Evolutionary conservation across 108 stramenopile genomes (phyloP).

Genomic region (Poteriospumella lacustris): DNA sequence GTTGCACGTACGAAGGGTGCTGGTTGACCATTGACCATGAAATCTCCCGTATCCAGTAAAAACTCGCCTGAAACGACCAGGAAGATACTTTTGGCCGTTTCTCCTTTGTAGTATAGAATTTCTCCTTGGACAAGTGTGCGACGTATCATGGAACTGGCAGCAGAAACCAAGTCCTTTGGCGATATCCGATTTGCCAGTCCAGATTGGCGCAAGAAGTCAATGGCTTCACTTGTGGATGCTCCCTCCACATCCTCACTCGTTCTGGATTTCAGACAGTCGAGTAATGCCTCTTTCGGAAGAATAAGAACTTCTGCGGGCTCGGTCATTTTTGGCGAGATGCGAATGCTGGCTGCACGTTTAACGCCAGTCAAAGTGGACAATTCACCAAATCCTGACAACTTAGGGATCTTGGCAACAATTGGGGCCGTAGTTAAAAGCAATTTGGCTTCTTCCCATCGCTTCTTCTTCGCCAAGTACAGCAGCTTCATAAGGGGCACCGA

Average conservation of each 20-base stretch:
- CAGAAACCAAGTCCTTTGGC: conserved; percentile 1
- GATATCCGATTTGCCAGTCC: conserved; percentile 15
- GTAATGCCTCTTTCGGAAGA: conserved; percentile 10
- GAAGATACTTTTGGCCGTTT: background rate
- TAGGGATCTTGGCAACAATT: conserved; percentile 14
- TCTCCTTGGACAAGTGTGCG: background rate
- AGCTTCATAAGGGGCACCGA: conserved; percentile 1
- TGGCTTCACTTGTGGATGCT: background rate
- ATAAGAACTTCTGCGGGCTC: background rate
- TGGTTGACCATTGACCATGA: background rate
- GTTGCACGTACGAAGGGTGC: background rate
- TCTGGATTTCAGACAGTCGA: conserved; percentile 15
- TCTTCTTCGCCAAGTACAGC: background rate
- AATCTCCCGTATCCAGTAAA: conserved; percentile 17
- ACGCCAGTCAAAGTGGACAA: conserved; percentile 20
- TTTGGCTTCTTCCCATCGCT: conserved; percentile 1
- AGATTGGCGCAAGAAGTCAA: conserved; percentile 27
- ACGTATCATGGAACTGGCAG: background rate
- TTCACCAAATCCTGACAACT: conserved; percentile 26
- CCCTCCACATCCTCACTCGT: background rate
- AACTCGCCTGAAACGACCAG: conserved; percentile 24
- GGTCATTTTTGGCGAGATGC: background rate
- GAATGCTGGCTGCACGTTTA: conserved; percentile 1
- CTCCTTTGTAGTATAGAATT: conserved; percentile 20
- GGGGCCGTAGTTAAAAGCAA: background rate